Base-by-base conservation (phyloP, 83 land plant species). In the Thuja plicata region DNA sequence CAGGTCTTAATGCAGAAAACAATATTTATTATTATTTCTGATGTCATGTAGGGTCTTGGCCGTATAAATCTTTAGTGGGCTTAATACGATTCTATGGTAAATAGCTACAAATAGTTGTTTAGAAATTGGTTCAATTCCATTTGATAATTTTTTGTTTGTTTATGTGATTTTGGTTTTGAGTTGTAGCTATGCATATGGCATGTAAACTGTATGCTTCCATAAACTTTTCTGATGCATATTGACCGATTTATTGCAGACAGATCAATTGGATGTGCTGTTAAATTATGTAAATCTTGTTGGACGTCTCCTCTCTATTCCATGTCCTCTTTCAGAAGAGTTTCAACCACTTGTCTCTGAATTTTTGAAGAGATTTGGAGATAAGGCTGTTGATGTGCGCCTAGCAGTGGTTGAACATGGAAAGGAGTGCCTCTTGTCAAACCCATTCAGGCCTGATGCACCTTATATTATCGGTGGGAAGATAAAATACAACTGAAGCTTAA, bases 1-100 rank as follows among this genome's bases (percentile, higher is more conserved):
- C 87, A 94, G 99, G 99, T 98, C 95, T 89, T 80, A 43, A 60
- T 37, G 73, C 8, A 78, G 17, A 15, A 78, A 37, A 78, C n/a
- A n/a, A 1, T 0, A 5, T 8, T 50, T 38, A 19, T 10, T 38
- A 79, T 79, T 17, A 38, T 34, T 16, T 38, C 17, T 35, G 45
- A 79, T 35, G 81, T 21, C 46, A 40, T 7, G 10, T 6, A 40
- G 27, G 41, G 35, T 37, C 27, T 79, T 35, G 35, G 15, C 35
- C 9, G 24, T 38, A 40, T 79, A 79, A 5, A 35, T 79, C 1
- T 37, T 17, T 79, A 79, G 82, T 78, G 21, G 41, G 24, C 24
- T 38, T 60, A 60, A 24, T 60, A 27, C 27, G 30, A 21, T 43
- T 40, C 40, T 80, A 16, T 8, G 11, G n/a, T 24, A 80, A 11